Conservation (phyloP, 164 flowering plant genomes). For the Warburgia ugandensis region DNA sequence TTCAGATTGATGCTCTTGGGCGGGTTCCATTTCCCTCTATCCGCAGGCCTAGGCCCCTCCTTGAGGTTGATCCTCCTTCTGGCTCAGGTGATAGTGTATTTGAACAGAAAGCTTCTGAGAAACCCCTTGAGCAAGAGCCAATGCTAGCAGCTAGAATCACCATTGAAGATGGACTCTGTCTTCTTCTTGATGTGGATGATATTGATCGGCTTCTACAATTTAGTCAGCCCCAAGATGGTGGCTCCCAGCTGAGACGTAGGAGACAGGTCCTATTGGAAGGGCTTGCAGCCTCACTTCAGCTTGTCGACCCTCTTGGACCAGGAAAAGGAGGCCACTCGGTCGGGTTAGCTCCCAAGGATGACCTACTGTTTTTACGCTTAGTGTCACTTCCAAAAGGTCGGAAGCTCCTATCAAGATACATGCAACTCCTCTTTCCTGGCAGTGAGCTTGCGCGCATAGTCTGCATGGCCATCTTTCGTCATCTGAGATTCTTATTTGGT, state of each 20-base stretch:
- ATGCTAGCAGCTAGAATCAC: conserved; percentile 91
- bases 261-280: conserved; percentile 73
- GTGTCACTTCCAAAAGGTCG: conserved; percentile 87
- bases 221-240: conserved; percentile 80
- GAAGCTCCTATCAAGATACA: conserved; percentile 61
- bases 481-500: conserved; percentile 84
- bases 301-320: conserved; percentile 69
- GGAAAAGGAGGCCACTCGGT: conserved; percentile 43
- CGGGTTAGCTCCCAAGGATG: conserved; percentile 50
- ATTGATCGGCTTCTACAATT: conserved; percentile 74
- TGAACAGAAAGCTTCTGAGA: conserved; percentile 53
- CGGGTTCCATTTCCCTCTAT: conserved; percentile 67
- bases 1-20: conserved; percentile 69
- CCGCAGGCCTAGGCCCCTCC: conserved; percentile 84
- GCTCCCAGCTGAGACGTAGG: conserved; percentile 57
- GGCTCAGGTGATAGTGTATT: conserved; percentile 27
- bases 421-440: conserved; percentile 69
- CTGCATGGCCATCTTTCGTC: conserved; percentile 92
- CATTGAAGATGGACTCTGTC: conserved; percentile 75
- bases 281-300: conserved; percentile 79
- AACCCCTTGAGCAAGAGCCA: conserved; percentile 90
- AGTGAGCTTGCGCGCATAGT: conserved; percentile 70
- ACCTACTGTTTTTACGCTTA: conserved; percentile 72
- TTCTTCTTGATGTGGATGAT: conserved; percentile 90
- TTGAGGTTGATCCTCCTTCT: conserved; percentile 64